Base-by-base conservation (phyloP, 2,329 filamentous ascomycete species). In the Phialophora tarda region DNA sequence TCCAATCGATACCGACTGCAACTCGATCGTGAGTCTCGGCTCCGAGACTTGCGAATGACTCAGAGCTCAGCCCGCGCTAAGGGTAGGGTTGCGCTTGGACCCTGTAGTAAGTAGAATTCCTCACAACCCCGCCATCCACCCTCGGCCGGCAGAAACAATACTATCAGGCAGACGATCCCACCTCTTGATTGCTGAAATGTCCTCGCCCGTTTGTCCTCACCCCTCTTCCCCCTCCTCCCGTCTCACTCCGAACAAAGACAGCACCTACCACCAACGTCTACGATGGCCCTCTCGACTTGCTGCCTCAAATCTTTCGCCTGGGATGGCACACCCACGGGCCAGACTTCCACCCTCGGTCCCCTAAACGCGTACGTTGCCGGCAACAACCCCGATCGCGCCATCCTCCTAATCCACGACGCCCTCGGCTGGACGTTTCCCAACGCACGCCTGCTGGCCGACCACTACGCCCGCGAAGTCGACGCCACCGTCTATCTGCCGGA, bases 371-470 rank as follows among this genome's bases (percentile, higher is more conserved):
- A 82, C 69, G 72, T 82, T 23, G 74, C 81, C 17, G 80, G 68
- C 77, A 78, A 21, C 73, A 78, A 64, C 71, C 74, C 61, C 74
- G 75, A 34, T 75, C 74, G 17, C 78, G 77, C 77, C 4, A 75
- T 84, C 54, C 75, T 84, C 58, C 78, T 84, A 65, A 74, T 84
- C 62, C 72, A 75, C 55, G 80, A 82, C 69, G 78, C 84, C 72
- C 82, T 82, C 63, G 81, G 82, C 63, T 83, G 77, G 78, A 78
- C 77, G 10, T 77, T 82, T 50, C 71, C 74, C 38, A 83, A 83
- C 72, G 72, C 77, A 51, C 77, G 81, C 30, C 68, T 83, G 8
- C 73, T 83, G 11, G 81, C 81, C 14, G 82, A 83, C 73, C 74
- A 79, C 63, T 83, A 82, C 69, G 81, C 81, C 30, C 75, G 77